Conservation (phyloP, 2,329 filamentous ascomycete species). For the Orbilia quercus region DNA sequence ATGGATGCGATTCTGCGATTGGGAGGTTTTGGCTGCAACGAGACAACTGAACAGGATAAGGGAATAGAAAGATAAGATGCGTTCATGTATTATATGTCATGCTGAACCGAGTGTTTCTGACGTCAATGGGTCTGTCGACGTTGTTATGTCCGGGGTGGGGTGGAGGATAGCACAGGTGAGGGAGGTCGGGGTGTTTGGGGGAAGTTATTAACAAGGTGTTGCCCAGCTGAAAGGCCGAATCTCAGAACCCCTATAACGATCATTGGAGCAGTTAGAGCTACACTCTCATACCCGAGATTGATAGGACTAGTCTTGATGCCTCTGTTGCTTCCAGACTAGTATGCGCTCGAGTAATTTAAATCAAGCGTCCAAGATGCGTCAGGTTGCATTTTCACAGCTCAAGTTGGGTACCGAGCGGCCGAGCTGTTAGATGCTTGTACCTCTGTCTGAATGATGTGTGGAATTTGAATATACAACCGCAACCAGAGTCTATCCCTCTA, state of each 20-base stretch:
- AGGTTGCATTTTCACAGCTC: too few relatives aligned
- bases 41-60: conserved; percentile 11
- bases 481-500: too few relatives aligned
- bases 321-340: too few relatives aligned
- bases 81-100: conserved; percentile 34
- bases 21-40: conserved; percentile 15
- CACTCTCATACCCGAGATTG: too few relatives aligned
- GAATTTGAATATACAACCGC: conserved; percentile 24
- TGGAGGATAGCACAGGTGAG: conserved; percentile 34
- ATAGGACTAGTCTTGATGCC: too few relatives aligned
- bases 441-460: too few relatives aligned
- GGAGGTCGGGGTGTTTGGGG: conserved; percentile 13
- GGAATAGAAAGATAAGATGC: conserved; percentile 9
- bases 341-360: too few relatives aligned
- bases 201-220: conserved; percentile 53
- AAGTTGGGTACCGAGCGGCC: too few relatives aligned
- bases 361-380: too few relatives aligned
- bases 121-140: conserved; percentile 42
- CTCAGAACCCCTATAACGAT: too few relatives aligned
- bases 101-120: conserved; percentile 29
- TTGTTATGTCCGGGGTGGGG: conserved; percentile 35
- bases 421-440: too few relatives aligned
- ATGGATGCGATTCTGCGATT: conserved; percentile 24
- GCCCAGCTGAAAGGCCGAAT: conserved; percentile 21
- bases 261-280: too few relatives aligned